A percentile compares a stretch with the other conserved stretches of the same genome.
These are phyloP conservation scores for Starmerella asiatica DNA, from an alignment of 805 yeast genomes.

Conservation along the genomic window DNA sequence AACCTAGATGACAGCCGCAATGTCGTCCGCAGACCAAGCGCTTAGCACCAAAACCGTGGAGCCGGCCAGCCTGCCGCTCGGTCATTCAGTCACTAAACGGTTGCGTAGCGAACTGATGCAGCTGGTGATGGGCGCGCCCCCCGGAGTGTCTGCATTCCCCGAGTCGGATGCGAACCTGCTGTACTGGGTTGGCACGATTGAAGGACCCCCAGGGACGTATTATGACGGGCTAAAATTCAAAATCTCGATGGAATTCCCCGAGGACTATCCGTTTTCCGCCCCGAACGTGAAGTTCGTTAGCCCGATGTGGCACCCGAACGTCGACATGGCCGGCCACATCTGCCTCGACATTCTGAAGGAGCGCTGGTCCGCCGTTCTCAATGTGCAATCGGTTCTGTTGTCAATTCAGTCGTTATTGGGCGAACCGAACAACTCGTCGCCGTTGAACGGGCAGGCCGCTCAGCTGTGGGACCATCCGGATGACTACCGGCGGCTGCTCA, in stretches of 20 bases:
- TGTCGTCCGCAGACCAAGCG: too few relatives aligned
- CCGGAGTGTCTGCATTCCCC: conserved; percentile 45
- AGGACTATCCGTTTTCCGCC: conserved; percentile 44
- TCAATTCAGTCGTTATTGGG: conserved; percentile 47
- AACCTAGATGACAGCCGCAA: too few relatives aligned
- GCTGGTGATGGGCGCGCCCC: conserved; percentile 37
- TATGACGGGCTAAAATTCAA: conserved; percentile 43
- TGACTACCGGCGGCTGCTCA: conserved; percentile 31
- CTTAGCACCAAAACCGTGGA: too few relatives aligned
- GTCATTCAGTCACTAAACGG: conserved; percentile 38
- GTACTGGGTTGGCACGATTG: conserved; percentile 45
- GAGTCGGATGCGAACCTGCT: conserved; percentile 39
- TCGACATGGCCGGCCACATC: conserved; percentile 50
- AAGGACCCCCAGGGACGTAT: conserved; percentile 45
- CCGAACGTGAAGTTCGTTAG: conserved; percentile 44
- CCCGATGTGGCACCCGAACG: conserved; percentile 56
- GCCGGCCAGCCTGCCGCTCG: conserved; percentile 23
- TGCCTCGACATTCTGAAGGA: conserved; percentile 53
- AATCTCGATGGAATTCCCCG: conserved; percentile 38
- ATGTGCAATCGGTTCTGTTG: conserved; percentile 45
- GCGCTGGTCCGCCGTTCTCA: conserved; percentile 51
- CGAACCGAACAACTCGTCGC: conserved; percentile 48
- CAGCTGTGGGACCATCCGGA: conserved; percentile 38
- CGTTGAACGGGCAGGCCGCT: conserved; percentile 46
- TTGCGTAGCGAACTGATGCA: conserved; percentile 41